A percentile compares a stretch with the other conserved stretches of the same genome.
These are phyloP conservation scores for Claviceps sp. DNA, from an alignment of 2,329 filamentous ascomycete genomes.

Conservation along the genomic window DNA sequence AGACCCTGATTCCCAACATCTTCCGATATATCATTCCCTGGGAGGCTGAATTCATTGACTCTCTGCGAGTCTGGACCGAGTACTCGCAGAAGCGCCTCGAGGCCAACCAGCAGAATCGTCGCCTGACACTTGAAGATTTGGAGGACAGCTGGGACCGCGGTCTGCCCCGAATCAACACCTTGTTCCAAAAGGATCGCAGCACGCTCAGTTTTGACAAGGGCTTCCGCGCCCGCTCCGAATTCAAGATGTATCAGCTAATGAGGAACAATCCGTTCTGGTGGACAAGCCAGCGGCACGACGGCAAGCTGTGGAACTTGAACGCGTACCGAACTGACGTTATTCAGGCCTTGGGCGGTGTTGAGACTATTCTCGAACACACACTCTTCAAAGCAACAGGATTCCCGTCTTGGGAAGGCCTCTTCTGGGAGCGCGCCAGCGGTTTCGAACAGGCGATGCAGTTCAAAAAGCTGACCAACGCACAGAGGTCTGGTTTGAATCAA, in stretches of 20 bases:
- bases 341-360: conserved; percentile 87
- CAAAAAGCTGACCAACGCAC: conserved; percentile 96
- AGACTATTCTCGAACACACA: conserved; percentile 94
- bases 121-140: conserved; percentile 86
- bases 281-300: conserved; percentile 94
- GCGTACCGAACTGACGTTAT: conserved; percentile 95
- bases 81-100: conserved; percentile 97
- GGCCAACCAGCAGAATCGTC: conserved; percentile 91
- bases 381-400: conserved; percentile 96
- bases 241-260: conserved; percentile 98
- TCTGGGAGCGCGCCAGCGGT: conserved; percentile 54
- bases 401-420: conserved; percentile 90
- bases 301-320: conserved; percentile 94
- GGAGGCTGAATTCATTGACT: conserved; percentile 98
- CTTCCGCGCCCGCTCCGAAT: conserved; percentile 87
- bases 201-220: conserved; percentile 98
- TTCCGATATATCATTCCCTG: conserved; percentile 99
- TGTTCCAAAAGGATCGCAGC: conserved; percentile 97
- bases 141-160: conserved; percentile 98
- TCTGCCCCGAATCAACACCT: conserved; percentile 91
- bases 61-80: conserved; percentile 96
- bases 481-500: conserved; percentile 91
- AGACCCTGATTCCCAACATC: conserved; percentile 95
- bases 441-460: conserved; percentile 75
- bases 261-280: conserved; percentile 99